A percentile compares a stretch with the other conserved stretches of the same genome.
Conservation (phyloP, 2,329 filamentous ascomycete species). For the Cladosporium sp. region DNA sequence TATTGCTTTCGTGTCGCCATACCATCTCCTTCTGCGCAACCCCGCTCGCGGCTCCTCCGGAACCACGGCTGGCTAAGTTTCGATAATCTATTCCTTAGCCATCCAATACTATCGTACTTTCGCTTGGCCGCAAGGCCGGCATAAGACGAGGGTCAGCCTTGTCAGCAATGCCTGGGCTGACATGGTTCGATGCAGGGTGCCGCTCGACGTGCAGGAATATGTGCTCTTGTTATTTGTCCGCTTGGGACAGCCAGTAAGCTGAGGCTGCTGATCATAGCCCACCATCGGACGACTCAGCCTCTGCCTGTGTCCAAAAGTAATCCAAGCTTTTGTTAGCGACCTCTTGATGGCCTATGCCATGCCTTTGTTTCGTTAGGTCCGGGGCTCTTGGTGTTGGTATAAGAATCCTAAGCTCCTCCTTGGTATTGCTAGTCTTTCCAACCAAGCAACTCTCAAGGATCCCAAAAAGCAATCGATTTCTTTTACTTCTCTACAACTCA, state of each 20-base stretch:
- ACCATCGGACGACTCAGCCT: slow-evolving; percentile 9
- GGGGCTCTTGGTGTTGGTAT: slow-evolving; percentile 5
- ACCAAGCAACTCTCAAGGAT: slow-evolving; percentile 6
- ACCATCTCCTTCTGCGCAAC: neutral
- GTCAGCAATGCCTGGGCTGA: slow-evolving; percentile 3
- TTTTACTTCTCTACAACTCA: neutral
- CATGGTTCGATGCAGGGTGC: slow-evolving; percentile 7
- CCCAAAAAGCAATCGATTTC: neutral
- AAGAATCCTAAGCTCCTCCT: slow-evolving; percentile 12
- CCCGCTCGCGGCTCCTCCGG: slow-evolving; percentile 5
- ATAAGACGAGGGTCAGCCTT: slow-evolving; percentile 6
- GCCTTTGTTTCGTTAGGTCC: slow-evolving; percentile 2
- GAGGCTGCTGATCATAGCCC: slow-evolving; percentile 14
- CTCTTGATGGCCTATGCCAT: neutral
- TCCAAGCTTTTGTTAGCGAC: slow-evolving; percentile 1
- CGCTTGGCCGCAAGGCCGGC: slow-evolving; percentile 9
- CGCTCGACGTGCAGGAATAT: slow-evolving; percentile 9
- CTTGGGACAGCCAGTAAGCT: slow-evolving; percentile 12
- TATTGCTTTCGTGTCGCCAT: neutral
- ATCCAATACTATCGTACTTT: neutral
- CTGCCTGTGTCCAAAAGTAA: slow-evolving; percentile 14
- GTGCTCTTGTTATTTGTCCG: slow-evolving; percentile 6
- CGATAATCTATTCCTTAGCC: slow-evolving; percentile 11
- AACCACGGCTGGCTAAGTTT: slow-evolving; percentile 5
- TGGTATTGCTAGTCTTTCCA: neutral